phyloP scores from a whole-genome alignment of 2,329 filamentous ascomycete species.

The Colletotrichum gigasporum region DNA sequence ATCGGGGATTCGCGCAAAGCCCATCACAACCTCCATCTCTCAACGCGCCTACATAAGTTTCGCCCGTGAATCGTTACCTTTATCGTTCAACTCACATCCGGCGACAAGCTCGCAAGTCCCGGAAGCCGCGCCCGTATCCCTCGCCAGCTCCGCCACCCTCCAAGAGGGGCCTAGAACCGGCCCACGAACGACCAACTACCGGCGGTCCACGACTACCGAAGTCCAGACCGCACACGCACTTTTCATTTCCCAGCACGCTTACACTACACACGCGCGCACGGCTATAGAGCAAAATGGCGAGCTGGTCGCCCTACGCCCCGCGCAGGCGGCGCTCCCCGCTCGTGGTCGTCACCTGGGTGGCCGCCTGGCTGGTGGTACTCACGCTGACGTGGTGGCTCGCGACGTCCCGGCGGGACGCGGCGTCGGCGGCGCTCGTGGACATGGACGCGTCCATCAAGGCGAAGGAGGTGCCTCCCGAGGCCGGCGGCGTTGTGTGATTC shows the following conservation, averaged over 20 bases:
- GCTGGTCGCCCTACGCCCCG: conserved; percentile 29
- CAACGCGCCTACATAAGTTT: not conserved
- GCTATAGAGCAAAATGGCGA: conserved; percentile 9
- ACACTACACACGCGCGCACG: not conserved
- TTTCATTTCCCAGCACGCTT: not conserved
- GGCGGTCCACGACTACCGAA: not conserved
- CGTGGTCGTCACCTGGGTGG: conserved; percentile 30
- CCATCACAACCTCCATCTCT: not conserved
- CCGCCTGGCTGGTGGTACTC: conserved; percentile 26
- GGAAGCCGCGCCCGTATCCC: no score
- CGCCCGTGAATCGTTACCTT: no score
- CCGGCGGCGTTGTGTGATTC: conserved; percentile 1
- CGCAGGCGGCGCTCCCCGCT: conserved; percentile 19
- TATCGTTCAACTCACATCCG: no score
- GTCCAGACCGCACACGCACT: not conserved
- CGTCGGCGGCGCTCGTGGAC: not conserved
- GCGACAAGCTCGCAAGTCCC: no score
- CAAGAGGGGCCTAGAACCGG: no score
- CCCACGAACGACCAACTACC: not conserved
- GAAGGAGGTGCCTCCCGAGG: conserved; percentile 20
- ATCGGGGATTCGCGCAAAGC: not conserved
- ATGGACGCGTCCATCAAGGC: conserved; percentile 24
- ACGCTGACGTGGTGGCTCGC: conserved; percentile 29
- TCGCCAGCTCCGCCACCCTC: no score
- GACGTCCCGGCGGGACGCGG: conserved; percentile 7